Percentiles rank a stretch among this genome's conserved stretches.
These are phyloP conservation scores for Rutstroemia sp. DNA, from an alignment of 2,329 filamentous ascomycete species.

Conservation along the genomic window DNA sequence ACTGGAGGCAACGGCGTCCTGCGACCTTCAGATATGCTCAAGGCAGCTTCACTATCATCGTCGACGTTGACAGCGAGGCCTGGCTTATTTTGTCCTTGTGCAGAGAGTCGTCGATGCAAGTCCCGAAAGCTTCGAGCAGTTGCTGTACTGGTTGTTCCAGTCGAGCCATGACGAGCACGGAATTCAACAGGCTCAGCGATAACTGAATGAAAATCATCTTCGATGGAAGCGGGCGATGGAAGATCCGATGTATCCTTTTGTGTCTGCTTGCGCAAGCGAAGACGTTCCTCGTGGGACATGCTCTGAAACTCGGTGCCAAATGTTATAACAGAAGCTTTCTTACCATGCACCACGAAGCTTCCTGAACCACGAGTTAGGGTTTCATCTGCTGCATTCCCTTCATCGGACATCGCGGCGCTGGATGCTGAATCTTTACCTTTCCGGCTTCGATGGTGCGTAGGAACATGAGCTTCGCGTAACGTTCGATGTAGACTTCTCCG, in stretches of 20 bases:
- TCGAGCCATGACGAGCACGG: constrained; percentile 48
- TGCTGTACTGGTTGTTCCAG: constrained; percentile 58
- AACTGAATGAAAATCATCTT: constrained; percentile 47
- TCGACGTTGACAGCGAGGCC: constrained; percentile 16
- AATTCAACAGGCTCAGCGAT: constrained; percentile 37
- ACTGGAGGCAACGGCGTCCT: constrained; percentile 49
- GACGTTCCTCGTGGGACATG: constrained; percentile 64
- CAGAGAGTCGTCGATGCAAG: constrained; percentile 52
- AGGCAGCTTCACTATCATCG: constrained; percentile 51
- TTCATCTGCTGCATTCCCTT: constrained; percentile 43
- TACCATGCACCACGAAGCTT: constrained; percentile 93
- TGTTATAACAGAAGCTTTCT: constrained; percentile 96
- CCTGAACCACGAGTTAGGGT: constrained; percentile 71
- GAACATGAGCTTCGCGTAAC: constrained; percentile 67
- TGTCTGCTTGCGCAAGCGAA: constrained; percentile 53
- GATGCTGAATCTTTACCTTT: constrained; percentile 68
- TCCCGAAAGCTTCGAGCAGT: constrained; percentile 60
- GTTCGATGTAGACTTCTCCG: constrained; percentile 85
- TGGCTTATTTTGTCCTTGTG: constrained; percentile 37
- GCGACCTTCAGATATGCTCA: constrained; percentile 53
- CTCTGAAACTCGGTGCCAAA: constrained; percentile 87
- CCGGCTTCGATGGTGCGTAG: constrained; percentile 61
- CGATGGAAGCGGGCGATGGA: constrained; percentile 17
- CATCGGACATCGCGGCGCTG: constrained; percentile 41
- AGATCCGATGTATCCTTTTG: constrained; percentile 33